These are phyloP conservation scores for Aaosphaeria pasadenensis DNA, from an alignment of 2,329 filamentous ascomycete genomes.

Conservation along the genomic window DNA sequence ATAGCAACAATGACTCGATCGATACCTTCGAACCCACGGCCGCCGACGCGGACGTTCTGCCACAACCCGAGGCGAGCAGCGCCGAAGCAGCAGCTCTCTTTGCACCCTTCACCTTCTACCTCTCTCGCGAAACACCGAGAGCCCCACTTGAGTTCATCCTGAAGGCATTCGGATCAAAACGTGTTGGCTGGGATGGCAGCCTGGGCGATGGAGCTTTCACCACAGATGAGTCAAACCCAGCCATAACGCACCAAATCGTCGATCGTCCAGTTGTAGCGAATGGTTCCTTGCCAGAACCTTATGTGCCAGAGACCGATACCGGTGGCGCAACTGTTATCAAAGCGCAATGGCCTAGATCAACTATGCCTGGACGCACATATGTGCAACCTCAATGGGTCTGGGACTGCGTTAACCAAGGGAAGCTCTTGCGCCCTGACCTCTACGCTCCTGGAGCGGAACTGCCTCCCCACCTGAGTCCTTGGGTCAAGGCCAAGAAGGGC, in stretches of 20 bases:
- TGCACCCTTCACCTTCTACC: slow-evolving; percentile 82
- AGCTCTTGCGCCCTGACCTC: slow-evolving; percentile 78
- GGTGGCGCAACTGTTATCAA: slow-evolving; percentile 44
- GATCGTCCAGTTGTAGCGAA: slow-evolving; percentile 72
- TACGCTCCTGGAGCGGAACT: slow-evolving; percentile 88
- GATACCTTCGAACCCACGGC: slow-evolving; percentile 89
- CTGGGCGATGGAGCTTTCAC: slow-evolving; percentile 92
- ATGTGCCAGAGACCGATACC: slow-evolving; percentile 52
- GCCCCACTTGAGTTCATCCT: slow-evolving; percentile 90
- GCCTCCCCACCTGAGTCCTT: slow-evolving; percentile 92
- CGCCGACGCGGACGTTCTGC: slow-evolving; percentile 79
- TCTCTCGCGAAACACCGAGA: slow-evolving; percentile 89
- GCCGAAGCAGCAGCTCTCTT: slow-evolving; percentile 75
- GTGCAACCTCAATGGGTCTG: slow-evolving; percentile 98
- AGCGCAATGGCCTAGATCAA: slow-evolving; percentile 57
- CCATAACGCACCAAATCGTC: slow-evolving; percentile 95
- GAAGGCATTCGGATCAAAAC: slow-evolving; percentile 90
- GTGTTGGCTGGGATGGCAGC: slow-evolving; percentile 90
- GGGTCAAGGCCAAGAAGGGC: slow-evolving; percentile 82
- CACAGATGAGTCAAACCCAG: slow-evolving; percentile 78
- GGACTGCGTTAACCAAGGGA: slow-evolving; percentile 92
- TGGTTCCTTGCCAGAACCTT: slow-evolving; percentile 35
- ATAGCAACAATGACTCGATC: slow-evolving; percentile 52
- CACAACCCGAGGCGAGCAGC: slow-evolving; percentile 69
- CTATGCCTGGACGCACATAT: slow-evolving; percentile 89